Evolutionary conservation across 2,329 filamentous ascomycete species (phyloP).

Genomic region (Albifimbria verrucaria): DNA sequence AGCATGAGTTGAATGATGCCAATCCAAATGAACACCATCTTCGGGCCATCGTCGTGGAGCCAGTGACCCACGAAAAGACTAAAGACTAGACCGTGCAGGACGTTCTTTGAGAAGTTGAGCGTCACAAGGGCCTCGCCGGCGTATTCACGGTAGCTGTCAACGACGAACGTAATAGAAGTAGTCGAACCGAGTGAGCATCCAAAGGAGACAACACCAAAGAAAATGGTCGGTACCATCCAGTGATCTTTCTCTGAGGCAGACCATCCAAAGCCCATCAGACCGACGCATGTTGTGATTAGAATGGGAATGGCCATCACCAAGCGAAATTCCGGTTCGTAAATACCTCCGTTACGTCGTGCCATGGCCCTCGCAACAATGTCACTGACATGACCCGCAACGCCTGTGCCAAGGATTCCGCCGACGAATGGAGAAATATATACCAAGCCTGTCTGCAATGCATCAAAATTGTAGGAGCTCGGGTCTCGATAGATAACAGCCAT

Average conservation of each 20-base stretch:
- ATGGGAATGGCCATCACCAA: conserved; percentile 85
- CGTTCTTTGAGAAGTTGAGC: conserved; percentile 90
- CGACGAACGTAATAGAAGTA: conserved; percentile 88
- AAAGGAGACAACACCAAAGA: conserved; percentile 90
- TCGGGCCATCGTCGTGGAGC: conserved; percentile 72
- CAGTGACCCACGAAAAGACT: conserved; percentile 83
- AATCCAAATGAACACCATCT: conserved; percentile 75
- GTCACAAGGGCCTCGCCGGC: conserved; percentile 93
- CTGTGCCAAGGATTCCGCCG: conserved; percentile 85
- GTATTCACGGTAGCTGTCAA: conserved; percentile 90
- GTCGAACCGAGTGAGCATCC: conserved; percentile 88
- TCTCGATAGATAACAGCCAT: conserved; percentile 77
- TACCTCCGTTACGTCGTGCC: conserved; percentile 80
- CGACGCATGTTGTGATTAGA: conserved; percentile 72
- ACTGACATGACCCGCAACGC: conserved; percentile 82
- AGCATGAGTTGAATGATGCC: conserved; percentile 81
- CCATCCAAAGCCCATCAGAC: conserved; percentile 97
- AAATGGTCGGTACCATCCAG: conserved; percentile 91
- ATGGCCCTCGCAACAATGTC: conserved; percentile 82
- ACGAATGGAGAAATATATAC: conserved; percentile 90
- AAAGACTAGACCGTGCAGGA: conserved; percentile 87
- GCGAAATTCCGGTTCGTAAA: conserved; percentile 94
- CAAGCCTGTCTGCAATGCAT: conserved; percentile 74
- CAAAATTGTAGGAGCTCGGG: conserved; percentile 72
- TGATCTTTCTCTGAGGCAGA: conserved; percentile 68